A percentile compares a stretch with the other conserved stretches of the same genome.
These are phyloP conservation scores for Scheffersomyces titani DNA, from an alignment of 1,139 yeast species.

Conservation along the genomic window DNA sequence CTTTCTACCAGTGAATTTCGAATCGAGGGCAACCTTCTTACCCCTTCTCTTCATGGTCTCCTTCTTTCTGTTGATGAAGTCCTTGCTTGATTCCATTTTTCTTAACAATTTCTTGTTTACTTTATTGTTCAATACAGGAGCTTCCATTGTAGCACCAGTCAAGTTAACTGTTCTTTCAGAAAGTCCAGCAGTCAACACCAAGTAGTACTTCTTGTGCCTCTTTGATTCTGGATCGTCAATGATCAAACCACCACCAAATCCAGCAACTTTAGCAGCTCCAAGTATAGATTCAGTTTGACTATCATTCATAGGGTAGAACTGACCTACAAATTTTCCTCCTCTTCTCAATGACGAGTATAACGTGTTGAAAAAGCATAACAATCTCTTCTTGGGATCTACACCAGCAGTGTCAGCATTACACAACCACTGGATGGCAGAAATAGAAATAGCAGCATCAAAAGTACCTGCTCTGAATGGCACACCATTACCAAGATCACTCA, in stretches of 20 bases:
- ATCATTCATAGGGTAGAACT: conserved; percentile 92
- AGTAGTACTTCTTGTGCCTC: conserved; percentile 85
- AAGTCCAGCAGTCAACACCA: conserved; percentile 87
- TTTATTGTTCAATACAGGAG: conserved; percentile 47
- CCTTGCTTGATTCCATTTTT: conserved; percentile 72
- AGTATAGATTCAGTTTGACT: conserved; percentile 76
- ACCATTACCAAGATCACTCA: conserved; percentile 92
- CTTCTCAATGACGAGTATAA: conserved; percentile 82
- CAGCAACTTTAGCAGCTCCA: conserved; percentile 88
- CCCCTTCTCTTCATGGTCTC: conserved; percentile 93
- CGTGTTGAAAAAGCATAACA: conserved; percentile 81
- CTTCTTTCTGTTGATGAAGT: conserved; percentile 86
- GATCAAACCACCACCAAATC: conserved; percentile 94
- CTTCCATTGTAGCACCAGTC: conserved; percentile 77
- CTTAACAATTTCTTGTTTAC: conserved; percentile 53
- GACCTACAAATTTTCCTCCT: conserved; percentile 97
- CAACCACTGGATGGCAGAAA: conserved; percentile 96
- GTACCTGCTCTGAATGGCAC: conserved; percentile 95
- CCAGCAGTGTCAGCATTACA: conserved; percentile 89
- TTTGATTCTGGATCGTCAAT: conserved; percentile 93
- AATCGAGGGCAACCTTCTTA: conserved; percentile 82
- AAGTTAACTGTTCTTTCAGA: conserved; percentile 70
- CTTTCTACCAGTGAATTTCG: conserved; percentile 91
- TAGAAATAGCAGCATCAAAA: conserved; percentile 94
- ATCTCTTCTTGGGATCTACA: conserved; percentile 84